Base-by-base conservation (phyloP, 805 yeast species). In the Myxozyma neotropica region DNA sequence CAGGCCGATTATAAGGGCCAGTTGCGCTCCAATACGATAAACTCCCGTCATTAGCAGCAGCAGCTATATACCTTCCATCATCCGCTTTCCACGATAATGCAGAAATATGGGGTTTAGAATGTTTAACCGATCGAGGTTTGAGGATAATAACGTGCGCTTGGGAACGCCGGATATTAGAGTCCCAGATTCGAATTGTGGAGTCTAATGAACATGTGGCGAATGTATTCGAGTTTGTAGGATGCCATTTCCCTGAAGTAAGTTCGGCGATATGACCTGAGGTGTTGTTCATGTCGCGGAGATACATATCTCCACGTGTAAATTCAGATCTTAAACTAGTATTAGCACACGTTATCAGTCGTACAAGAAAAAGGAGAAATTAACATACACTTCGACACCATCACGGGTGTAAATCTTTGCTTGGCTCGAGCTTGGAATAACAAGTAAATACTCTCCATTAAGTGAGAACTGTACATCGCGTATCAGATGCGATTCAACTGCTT, bases 161-260 rank as follows among this genome's bases (percentile, higher is more conserved):
- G 21, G 65, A 29, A 12, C 66, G 61, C 27, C 53, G 45, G 3
- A 55, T 59, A 36, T 61, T 53, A 6, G 59, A 63, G 53, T 74
- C 77, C 77, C 77, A 74, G 8, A 73, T 60, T 4, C 77, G 61
- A 2, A 75, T 66, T 0, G 78, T 75, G 6, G 71, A 66, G 57
- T 74, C 77, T 7, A 49, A 50, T 1, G 71, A 59, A 1, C 66
- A 58, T 2, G 78, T 74, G 10, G 69, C 69, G 46, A 74, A 73
- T 15, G 12, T 27, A 13, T 38, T 48, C 2, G 53, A 19, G 13
- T 56, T 47, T 13, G 53, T 31, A 2, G 72, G 72, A 38, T 67
- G 61, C 75, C 76, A 73, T n/a, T 57, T 47, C 6, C 68, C 74
- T 27, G 63, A 35, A 7, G 70, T 67, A 6, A 75, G 55, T 46